Conservation (phyloP, 805 yeast species). For the Candida broadrunensis region DNA sequence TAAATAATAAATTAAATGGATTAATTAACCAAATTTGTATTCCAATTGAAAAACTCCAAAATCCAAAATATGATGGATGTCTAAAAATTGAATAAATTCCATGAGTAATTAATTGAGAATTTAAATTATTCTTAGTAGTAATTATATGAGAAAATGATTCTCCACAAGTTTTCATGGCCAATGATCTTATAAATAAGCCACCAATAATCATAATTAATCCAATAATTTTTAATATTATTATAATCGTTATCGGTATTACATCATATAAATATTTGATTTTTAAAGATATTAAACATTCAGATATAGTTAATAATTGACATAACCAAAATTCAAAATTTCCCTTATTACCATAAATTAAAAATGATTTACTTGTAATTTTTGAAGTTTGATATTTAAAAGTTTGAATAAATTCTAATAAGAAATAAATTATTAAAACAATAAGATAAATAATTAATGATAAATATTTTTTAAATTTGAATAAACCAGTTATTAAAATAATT, state of each 20-base stretch:
- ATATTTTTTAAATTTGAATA: not conserved
- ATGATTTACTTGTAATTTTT: slow-evolving; percentile 23
- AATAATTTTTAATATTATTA: not conserved
- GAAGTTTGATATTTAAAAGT: slow-evolving; percentile 23
- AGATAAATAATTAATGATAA: not conserved
- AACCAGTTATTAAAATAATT: not conserved
- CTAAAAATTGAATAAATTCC: slow-evolving; percentile 30
- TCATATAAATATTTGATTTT: not conserved
- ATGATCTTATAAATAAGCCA: slow-evolving; percentile 25
- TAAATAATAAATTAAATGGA: slow-evolving; percentile 12
- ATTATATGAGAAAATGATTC: slow-evolving; percentile 33
- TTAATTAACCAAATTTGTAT: slow-evolving; percentile 25
- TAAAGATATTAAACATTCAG: slow-evolving; percentile 17
- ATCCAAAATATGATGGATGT: slow-evolving; percentile 41
- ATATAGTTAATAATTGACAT: slow-evolving; percentile 21
- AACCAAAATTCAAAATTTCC: slow-evolving; percentile 30
- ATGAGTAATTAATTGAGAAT: slow-evolving; percentile 21
- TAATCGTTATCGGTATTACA: too few relatives aligned
- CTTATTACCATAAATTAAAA: slow-evolving; percentile 31
- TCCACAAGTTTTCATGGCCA: slow-evolving; percentile 33
- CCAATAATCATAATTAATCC: slow-evolving; percentile 14
- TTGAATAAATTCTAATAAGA: slow-evolving; percentile 24
- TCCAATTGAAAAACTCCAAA: slow-evolving; percentile 31
- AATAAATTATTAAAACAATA: slow-evolving; percentile 9
- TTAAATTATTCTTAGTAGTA: slow-evolving; percentile 10